Conservation (phyloP, 2,329 filamentous ascomycete species). For the Sphaerulina musiva region DNA sequence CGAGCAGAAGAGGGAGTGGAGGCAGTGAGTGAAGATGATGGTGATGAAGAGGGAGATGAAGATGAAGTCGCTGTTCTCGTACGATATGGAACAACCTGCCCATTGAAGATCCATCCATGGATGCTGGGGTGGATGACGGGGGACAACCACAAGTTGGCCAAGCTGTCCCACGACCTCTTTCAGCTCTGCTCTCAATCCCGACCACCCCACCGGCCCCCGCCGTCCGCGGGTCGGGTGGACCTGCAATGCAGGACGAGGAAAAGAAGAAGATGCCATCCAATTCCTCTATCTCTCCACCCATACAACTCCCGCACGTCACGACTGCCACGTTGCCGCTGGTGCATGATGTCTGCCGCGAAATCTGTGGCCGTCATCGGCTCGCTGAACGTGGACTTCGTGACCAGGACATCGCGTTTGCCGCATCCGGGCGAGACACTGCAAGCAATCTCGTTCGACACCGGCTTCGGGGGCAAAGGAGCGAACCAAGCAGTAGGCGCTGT, state of each 20-base stretch:
- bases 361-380: constrained; percentile 78
- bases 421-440: constrained; percentile 81
- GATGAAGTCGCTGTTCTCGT: not conserved
- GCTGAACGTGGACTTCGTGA: constrained; percentile 89
- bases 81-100: not conserved
- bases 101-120: too few species aligned
- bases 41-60: too few species aligned
- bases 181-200: too few species aligned
- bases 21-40: not conserved
- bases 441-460: constrained; percentile 67
- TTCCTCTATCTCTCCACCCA: too few species aligned
- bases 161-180: constrained; percentile 1
- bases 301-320: not conserved
- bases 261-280: too few species aligned
- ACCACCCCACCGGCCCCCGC: too few species aligned
- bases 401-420: constrained; percentile 77
- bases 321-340: not conserved
- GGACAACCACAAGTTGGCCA: too few species aligned
- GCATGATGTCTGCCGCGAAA: constrained; percentile 5
- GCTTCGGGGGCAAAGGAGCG: constrained; percentile 86
- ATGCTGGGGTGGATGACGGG: too few species aligned
- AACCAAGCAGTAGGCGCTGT: constrained; percentile 69
- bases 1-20: not conserved
- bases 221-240: too few species aligned
- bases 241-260: too few species aligned